phyloP scores from a whole-genome alignment of 2,329 filamentous ascomycete genomes.

The Stagonosporopsis chrysanthemi region DNA sequence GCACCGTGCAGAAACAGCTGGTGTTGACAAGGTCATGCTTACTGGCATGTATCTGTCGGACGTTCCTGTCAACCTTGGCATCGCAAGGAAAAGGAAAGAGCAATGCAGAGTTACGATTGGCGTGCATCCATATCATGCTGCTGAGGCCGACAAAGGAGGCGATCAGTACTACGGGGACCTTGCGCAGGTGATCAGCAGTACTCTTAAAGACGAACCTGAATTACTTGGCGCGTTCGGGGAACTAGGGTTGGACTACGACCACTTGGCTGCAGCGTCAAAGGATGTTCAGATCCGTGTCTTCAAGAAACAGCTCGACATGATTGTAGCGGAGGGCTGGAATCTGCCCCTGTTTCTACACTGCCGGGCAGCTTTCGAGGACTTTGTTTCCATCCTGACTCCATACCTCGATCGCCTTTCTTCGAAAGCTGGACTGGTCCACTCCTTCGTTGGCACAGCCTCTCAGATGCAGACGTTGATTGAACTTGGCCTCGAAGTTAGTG shows the following conservation, averaged over 20 bases:
- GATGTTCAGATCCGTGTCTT: constrained; percentile 53
- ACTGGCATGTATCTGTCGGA: constrained; percentile 53
- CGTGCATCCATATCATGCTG: constrained; percentile 61
- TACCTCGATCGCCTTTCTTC: constrained; percentile 51
- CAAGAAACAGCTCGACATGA: constrained; percentile 53
- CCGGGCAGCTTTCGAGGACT: constrained; percentile 55
- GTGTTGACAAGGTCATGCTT: constrained; percentile 53
- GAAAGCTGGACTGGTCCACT: constrained; percentile 49
- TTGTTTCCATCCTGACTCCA: constrained; percentile 51
- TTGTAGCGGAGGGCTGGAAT: constrained; percentile 40
- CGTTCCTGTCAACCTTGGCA: constrained; percentile 42
- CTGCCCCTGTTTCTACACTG: constrained; percentile 56
- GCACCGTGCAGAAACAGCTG: constrained; percentile 52
- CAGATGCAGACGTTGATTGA: constrained; percentile 52
- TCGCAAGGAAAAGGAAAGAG: constrained; percentile 29
- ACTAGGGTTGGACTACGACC: constrained; percentile 60
- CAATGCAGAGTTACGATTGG: constrained; percentile 58
- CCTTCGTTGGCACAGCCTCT: constrained; percentile 49
- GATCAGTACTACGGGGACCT: constrained; percentile 40
- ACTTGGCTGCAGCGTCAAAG: constrained; percentile 54
- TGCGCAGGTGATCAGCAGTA: constrained; percentile 27
- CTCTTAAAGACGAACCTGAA: constrained; percentile 16
- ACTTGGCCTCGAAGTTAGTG: constrained; percentile 55
- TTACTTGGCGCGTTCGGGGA: constrained; percentile 59
- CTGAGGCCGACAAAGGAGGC: constrained; percentile 49